A percentile compares a stretch with the other conserved stretches of the same genome.
Conservation (phyloP, 306 rosid species). For the Prunus fruticosa region DNA sequence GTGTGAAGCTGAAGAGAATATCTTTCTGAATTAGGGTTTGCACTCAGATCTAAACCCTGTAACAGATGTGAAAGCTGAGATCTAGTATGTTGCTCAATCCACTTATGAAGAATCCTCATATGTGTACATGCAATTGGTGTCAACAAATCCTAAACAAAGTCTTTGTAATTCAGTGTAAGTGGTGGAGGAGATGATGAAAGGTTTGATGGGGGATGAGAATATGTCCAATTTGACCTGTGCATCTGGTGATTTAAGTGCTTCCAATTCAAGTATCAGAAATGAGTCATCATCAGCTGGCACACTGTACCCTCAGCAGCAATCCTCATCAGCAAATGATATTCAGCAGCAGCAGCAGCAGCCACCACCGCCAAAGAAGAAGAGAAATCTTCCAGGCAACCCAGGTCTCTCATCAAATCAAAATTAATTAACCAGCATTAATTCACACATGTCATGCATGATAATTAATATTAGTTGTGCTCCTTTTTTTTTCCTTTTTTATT, state of each 20-base stretch:
- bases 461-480: neutral
- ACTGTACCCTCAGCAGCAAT: conserved; percentile 33
- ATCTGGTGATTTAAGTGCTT: conserved; percentile 65
- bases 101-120: neutral
- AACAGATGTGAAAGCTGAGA: conserved; percentile 21
- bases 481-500: neutral
- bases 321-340: conserved; percentile 42
- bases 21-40: conserved; percentile 25
- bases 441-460: neutral
- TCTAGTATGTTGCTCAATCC: neutral
- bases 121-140: conserved; percentile 1
- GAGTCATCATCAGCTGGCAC: conserved; percentile 25
- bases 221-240: conserved; percentile 74
- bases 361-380: conserved; percentile 60
- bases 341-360: conserved; percentile 28
- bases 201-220: conserved; percentile 47
- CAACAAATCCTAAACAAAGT: neutral
- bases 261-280: conserved; percentile 49
- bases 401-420: conserved; percentile 34
- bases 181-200: conserved; percentile 42
- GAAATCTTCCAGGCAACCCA: conserved; percentile 87
- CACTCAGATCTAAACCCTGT: conserved; percentile 41
- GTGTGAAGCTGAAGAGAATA: neutral
- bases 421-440: neutral
- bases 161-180: conserved; percentile 14